Conservation (phyloP, 2,329 filamentous ascomycete species). For the Colletotrichum filicis region DNA sequence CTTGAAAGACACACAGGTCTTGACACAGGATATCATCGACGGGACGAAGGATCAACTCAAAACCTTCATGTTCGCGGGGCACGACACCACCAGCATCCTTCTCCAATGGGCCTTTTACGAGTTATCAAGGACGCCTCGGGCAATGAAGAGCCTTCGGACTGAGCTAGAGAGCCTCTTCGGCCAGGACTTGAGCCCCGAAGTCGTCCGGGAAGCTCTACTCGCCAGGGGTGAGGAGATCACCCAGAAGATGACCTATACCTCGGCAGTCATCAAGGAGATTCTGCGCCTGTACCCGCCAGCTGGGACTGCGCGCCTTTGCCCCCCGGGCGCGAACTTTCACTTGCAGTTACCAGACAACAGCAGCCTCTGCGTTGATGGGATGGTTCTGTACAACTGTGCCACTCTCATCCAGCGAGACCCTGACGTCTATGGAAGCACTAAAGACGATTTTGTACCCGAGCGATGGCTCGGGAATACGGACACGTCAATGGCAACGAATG, state of each 20-base stretch:
- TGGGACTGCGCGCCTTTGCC: conserved; percentile 41
- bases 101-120: conserved; percentile 51
- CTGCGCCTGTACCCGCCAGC: conserved; percentile 49
- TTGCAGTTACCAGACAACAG: conserved; percentile 43
- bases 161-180: conserved; percentile 51
- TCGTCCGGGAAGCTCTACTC: conserved; percentile 41
- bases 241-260: conserved; percentile 46
- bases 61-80: conserved; percentile 53
- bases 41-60: conserved; percentile 50
- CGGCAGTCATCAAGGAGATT: conserved; percentile 51
- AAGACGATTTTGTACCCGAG: conserved; percentile 51
- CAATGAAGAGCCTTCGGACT: conserved; percentile 41
- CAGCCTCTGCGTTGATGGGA: conserved; percentile 45
- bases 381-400: conserved; percentile 48
- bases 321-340: conserved; percentile 41
- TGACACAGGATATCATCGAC: conserved; percentile 43
- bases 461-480: conserved; percentile 48
- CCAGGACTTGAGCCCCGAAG: conserved; percentile 40
- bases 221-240: conserved; percentile 44
- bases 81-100: conserved; percentile 52
- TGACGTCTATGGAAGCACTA: conserved; percentile 47
- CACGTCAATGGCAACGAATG: conserved; percentile 38
- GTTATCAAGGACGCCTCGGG: conserved; percentile 45
- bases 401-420: conserved; percentile 48
- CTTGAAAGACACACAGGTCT: conserved; percentile 41